These are phyloP conservation scores for Apiotrichum gamsii DNA, from an alignment of 1,284 basidiomycete genomes.

Conservation along the genomic window DNA sequence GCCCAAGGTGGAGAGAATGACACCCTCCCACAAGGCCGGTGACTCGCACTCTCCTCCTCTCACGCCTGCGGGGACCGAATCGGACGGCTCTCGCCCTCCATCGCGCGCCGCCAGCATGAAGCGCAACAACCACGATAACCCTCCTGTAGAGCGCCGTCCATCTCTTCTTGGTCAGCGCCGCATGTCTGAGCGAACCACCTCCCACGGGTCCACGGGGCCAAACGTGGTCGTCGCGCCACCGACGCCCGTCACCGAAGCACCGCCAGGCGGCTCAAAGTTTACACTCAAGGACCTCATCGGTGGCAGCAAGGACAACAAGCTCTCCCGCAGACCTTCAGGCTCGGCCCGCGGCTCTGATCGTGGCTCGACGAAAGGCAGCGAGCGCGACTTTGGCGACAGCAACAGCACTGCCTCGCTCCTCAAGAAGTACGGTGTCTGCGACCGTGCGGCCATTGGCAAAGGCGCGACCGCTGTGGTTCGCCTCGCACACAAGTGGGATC, in stretches of 20 bases:
- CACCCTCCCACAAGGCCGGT: conserved; percentile 10
- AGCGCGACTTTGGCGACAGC: conserved; percentile 37
- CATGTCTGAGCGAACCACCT: conserved; percentile 25
- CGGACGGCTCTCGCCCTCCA: conserved; percentile 32
- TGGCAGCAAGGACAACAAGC: conserved; percentile 52
- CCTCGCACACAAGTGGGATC: conserved; percentile 97
- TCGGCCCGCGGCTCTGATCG: conserved; percentile 51
- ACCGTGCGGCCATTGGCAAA: conserved; percentile 94
- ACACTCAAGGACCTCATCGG: conserved; percentile 73
- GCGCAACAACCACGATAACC: conserved; percentile 13
- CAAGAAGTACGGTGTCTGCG: conserved; percentile 96
- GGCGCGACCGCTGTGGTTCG: conserved; percentile 95
- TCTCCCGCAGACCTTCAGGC: conserved; percentile 64
- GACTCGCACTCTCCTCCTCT: conserved; percentile 36
- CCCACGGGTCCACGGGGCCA: conserved; percentile 18
- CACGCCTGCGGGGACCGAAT: conserved; percentile 32
- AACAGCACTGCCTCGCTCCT: conserved; percentile 52
- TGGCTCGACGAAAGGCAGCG: conserved; percentile 41
- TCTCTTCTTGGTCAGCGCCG: conserved; percentile 15
- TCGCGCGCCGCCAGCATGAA: conserved; percentile 32
- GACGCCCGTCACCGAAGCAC: conserved; percentile 7
- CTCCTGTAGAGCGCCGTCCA: conserved; percentile 3
- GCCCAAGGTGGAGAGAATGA: conserved; percentile 29
- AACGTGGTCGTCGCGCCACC: conserved; percentile 2
- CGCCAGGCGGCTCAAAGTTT: conserved; percentile 58